phyloP scores from a whole-genome alignment of 371 early-diverging fungal genomes.

The Mortierella sp. region DNA sequence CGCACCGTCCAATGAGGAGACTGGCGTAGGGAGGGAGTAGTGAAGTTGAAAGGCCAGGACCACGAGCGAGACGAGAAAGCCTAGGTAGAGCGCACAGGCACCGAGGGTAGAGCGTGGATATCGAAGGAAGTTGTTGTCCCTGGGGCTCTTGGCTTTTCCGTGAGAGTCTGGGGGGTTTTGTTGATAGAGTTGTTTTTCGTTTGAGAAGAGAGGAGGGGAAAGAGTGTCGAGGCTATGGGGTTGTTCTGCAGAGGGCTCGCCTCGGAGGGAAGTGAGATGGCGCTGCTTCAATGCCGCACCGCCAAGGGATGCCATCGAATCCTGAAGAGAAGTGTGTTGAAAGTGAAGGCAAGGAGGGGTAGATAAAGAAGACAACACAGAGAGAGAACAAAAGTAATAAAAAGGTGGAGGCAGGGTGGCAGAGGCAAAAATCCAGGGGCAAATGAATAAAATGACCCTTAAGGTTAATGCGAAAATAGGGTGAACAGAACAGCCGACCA shows the following conservation, averaged over 20 bases:
- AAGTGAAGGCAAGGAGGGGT: not conserved
- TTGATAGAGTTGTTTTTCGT: not conserved
- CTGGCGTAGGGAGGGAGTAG: constrained; percentile 50
- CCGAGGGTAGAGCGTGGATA: not conserved
- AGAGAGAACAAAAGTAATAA: not conserved
- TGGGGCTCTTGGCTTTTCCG: not conserved
- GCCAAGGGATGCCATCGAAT: constrained; percentile 34
- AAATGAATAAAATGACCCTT: no score
- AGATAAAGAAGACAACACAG: not conserved
- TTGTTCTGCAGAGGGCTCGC: not conserved
- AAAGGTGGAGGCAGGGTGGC: no score
- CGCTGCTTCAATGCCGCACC: constrained; percentile 31
- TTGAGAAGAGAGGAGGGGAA: not conserved
- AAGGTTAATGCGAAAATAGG: no score
- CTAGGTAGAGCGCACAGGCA: constrained; percentile 20
- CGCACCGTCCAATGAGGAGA: constrained; percentile 27
- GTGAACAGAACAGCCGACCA: no score
- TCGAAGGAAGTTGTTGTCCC: not conserved
- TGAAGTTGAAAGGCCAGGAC: constrained; percentile 60
- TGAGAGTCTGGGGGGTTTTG: no score
- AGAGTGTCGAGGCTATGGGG: not conserved
- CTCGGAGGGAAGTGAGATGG: constrained; percentile 8
- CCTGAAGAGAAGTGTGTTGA: not conserved
- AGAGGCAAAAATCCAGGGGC: no score
- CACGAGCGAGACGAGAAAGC: constrained; percentile 34